Percentiles rank a stretch among this genome's conserved stretches.
Evolutionary conservation across 2,329 filamentous ascomycete genomes (phyloP).

Genomic region (Helminthosporium solani): DNA sequence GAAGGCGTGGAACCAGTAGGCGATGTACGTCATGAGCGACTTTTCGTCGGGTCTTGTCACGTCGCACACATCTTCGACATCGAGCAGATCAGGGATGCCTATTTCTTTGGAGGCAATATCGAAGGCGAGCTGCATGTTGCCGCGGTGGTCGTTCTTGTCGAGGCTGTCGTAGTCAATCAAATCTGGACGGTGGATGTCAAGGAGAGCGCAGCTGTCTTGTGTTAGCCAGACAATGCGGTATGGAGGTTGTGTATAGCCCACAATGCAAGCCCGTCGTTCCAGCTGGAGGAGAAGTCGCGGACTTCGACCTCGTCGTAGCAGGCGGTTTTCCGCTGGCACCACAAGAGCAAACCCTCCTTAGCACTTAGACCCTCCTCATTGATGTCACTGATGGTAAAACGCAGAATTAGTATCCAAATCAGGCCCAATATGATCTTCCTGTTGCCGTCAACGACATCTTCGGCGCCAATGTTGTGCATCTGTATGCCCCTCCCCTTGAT

Average conservation of each 20-base stretch:
- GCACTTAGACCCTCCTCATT: conserved; percentile 97
- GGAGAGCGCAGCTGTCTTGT: conserved; percentile 67
- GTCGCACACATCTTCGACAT: conserved; percentile 97
- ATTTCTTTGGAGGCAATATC: conserved; percentile 96
- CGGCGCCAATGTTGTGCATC: conserved; percentile 97
- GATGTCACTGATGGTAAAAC: conserved; percentile 98
- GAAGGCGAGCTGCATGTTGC: conserved; percentile 98
- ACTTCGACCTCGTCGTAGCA: conserved; percentile 98
- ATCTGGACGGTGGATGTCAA: conserved; percentile 96
- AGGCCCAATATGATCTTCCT: conserved; percentile 94
- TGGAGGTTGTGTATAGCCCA: conserved; percentile 26
- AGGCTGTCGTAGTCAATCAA: conserved; percentile 94
- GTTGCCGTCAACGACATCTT: conserved; percentile 97
- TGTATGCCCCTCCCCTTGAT: conserved; percentile 89
- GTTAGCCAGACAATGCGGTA: conserved; percentile 9
- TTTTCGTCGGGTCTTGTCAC: conserved; percentile 94
- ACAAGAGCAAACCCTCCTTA: conserved; percentile 90
- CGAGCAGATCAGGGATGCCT: conserved; percentile 90
- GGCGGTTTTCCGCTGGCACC: conserved; percentile 98
- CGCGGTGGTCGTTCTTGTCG: conserved; percentile 89
- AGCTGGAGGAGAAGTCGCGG: conserved; percentile 89
- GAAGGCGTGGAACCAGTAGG: conserved; percentile 99
- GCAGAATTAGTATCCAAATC: conserved; percentile 97
- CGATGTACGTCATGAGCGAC: conserved; percentile 98
- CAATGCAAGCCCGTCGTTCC: conserved; percentile 97